Percentiles rank a stretch among this genome's conserved stretches.
These are phyloP conservation scores for Hippophae gyantsensis DNA, from an alignment of 306 rosid genomes.

Conservation along the genomic window DNA sequence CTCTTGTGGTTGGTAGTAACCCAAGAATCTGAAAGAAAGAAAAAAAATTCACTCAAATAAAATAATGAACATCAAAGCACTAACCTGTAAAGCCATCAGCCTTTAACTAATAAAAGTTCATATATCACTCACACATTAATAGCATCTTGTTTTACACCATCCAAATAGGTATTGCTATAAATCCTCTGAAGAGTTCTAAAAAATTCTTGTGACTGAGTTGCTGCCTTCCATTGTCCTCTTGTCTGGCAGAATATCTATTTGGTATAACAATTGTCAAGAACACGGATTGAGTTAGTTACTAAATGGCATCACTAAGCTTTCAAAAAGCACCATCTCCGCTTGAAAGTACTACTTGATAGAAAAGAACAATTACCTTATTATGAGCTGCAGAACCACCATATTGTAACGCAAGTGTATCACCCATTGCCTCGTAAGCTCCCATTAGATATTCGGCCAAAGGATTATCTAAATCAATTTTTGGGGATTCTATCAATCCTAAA, in stretches of 20 bases:
- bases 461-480: slow-evolving; percentile 51
- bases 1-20: slow-evolving; percentile 74
- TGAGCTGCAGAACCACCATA: slow-evolving; percentile 99
- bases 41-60: slow-evolving; percentile 8
- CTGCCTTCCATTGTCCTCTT: slow-evolving; percentile 97
- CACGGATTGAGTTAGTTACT: too few species aligned
- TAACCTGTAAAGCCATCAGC: slow-evolving; percentile 3
- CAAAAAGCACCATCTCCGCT: too few species aligned
- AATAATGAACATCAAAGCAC: slow-evolving; percentile 3
- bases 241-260: slow-evolving; percentile 80
- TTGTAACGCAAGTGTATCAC: slow-evolving; percentile 78
- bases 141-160: slow-evolving; percentile 70
- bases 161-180: slow-evolving; percentile 74
- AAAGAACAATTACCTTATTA: slow-evolving; percentile 62
- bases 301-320: too few species aligned
- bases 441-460: slow-evolving; percentile 77
- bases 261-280: not conserved
- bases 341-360: not conserved
- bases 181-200: slow-evolving; percentile 80
- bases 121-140: slow-evolving; percentile 60
- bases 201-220: slow-evolving; percentile 86
- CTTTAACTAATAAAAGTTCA: slow-evolving; percentile 1
- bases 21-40: slow-evolving; percentile 62
- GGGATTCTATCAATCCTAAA: slow-evolving; percentile 49
- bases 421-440: slow-evolving; percentile 82